These are phyloP conservation scores for Ophiostoma sp. DNA, from an alignment of 2,329 filamentous ascomycete species.

Conservation along the genomic window DNA sequence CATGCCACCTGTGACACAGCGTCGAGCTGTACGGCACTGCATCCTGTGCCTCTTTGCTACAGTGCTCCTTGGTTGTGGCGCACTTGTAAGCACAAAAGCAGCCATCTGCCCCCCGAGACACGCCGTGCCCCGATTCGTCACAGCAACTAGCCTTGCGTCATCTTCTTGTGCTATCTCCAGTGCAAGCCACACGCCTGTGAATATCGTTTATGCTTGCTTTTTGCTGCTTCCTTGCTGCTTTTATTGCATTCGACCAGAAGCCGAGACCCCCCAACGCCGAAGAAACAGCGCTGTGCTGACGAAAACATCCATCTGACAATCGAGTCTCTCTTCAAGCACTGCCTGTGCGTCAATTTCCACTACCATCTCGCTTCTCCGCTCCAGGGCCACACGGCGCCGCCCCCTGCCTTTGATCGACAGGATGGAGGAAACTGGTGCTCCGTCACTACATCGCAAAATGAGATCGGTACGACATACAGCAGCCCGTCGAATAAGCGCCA, in stretches of 20 bases:
- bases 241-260: neutral
- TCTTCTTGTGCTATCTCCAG: neutral
- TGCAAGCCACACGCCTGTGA: neutral
- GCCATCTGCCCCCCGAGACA: constrained; percentile 18
- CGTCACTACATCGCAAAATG: neutral
- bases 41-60: neutral
- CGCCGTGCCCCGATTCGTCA: constrained; percentile 6
- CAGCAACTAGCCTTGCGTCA: neutral
- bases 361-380: neutral
- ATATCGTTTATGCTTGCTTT: neutral
- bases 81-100: constrained; percentile 3
- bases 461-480: neutral
- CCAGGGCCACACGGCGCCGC: neutral
- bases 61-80: neutral
- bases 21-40: neutral
- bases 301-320: constrained; percentile 9
- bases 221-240: neutral
- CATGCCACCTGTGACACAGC: neutral
- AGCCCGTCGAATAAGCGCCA: constrained; percentile 13
- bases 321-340: neutral
- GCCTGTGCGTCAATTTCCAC: constrained; percentile 13
- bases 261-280: neutral
- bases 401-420: constrained; percentile 5
- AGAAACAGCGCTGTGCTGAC: neutral
- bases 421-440: neutral